Evolutionary conservation across 1,139 yeast species (phyloP), one percentile per base, ranked within the genome.

Genomic region (Pichia sp.): DNA sequence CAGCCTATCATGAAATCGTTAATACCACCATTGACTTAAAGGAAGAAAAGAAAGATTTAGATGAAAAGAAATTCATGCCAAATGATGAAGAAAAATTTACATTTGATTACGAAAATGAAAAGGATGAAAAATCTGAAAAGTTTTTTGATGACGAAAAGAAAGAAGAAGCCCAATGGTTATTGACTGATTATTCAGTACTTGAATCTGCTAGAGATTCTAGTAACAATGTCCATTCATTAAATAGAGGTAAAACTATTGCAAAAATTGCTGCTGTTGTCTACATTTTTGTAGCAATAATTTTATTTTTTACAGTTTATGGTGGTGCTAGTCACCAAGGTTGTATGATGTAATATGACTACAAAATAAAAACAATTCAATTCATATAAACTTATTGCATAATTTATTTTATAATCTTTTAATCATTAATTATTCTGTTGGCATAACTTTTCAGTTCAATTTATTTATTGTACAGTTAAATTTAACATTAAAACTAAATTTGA

Each of bases 81-180:
- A 16, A 32, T 32, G 35, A 11, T 23, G 35, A 32, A 11, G 35
- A 32, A 11, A 32, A 32, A 11, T 22, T 25, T 32, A 6, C 22
- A 23, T 10, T 32, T 11, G 26, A 32, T 32, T 25, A 35, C n/a
- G 38, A 35, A 22, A 35, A 35, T 35, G 38, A 35, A 35, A 35
- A 35, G 25, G 8, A 26, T 27, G 38, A 35, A 35, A 35, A 35
- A 6, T 5, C 28, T 10, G 26, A 35, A 9, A 10, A 16, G 2
- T 20, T 26, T 35, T 26, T 24, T 24, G 36, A 35, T 20, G 34
- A 31, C 6, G 30, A 35, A 35, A 35, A 35, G 9, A 27, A 35
- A 3, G 38, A 35, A 26, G 38, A 35, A 16, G 26, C 30, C 22
- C 30, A 26, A 2, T 35, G 38, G 38, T 20, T 27, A 4, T 20